These are phyloP conservation scores for Tetrapyrgos nigripes DNA, from an alignment of 1,284 basidiomycete genomes.

Conservation along the genomic window DNA sequence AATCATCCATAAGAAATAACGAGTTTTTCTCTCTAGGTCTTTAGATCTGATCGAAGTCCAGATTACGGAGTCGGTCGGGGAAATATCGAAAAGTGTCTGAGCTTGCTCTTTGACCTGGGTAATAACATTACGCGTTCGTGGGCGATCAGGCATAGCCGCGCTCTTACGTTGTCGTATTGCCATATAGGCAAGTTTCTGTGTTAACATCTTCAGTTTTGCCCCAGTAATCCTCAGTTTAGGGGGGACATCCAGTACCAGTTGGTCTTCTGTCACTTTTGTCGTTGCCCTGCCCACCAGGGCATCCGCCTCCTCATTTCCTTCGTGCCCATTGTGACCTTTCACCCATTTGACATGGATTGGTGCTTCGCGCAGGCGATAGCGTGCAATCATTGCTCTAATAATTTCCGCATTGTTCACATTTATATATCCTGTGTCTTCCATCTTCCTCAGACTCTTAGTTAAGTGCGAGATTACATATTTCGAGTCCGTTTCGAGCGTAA, in stretches of 20 bases:
- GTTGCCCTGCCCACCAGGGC: conserved; percentile 1
- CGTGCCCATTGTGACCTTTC: conserved; percentile 19
- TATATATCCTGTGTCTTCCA: conserved; percentile 27
- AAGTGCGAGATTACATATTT: conserved; percentile 22
- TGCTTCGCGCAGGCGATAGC: conserved; percentile 10
- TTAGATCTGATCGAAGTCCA: too few species aligned
- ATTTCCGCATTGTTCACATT: conserved; percentile 12
- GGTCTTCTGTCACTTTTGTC: background rate
- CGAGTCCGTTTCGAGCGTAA: conserved; percentile 24
- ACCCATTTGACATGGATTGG: conserved; percentile 23
- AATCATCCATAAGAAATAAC: too few species aligned
- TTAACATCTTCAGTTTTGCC: conserved; percentile 19
- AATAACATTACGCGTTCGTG: too few species aligned
- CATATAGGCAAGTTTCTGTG: conserved; percentile 21
- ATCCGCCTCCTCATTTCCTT: conserved; percentile 23
- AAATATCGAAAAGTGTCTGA: too few species aligned
- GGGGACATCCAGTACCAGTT: conserved; percentile 2
- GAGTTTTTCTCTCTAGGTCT: too few species aligned
- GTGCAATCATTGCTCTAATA: conserved; percentile 8
- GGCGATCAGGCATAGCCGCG: background rate
- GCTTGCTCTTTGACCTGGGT: too few species aligned
- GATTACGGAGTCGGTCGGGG: too few species aligned
- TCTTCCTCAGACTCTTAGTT: conserved; percentile 19
- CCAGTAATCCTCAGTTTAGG: background rate
- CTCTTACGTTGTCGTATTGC: conserved; percentile 7